These are phyloP conservation scores for Cryptococcus deneoformans DNA, from an alignment of 1,284 basidiomycete species.

Conservation along the genomic window DNA sequence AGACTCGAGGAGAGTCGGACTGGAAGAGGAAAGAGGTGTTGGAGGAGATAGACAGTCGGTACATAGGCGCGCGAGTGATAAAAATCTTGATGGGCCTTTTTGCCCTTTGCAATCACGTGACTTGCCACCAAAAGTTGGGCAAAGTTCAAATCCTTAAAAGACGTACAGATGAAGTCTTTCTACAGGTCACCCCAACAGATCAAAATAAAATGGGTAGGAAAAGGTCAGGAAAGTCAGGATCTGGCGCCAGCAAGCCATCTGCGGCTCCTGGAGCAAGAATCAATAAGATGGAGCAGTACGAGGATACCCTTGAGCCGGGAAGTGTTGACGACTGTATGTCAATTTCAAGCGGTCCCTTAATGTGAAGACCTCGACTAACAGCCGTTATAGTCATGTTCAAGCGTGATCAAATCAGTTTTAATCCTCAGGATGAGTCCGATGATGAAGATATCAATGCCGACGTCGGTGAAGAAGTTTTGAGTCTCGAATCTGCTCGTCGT, in stretches of 20 bases:
- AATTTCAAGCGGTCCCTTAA: neutral
- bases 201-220: constrained; percentile 14
- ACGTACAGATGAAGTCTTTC: neutral
- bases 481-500: constrained; percentile 45
- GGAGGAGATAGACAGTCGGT: neutral
- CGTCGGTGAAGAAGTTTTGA: constrained; percentile 66
- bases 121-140: constrained; percentile 7
- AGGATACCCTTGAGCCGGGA: constrained; percentile 49
- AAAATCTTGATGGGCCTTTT: too few relatives aligned
- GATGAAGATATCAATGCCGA: constrained; percentile 43
- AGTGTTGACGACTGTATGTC: constrained; percentile 50
- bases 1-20: too few relatives aligned
- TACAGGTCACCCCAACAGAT: neutral
- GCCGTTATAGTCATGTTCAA: constrained; percentile 47
- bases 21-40: too few relatives aligned
- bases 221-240: constrained; percentile 10
- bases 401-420: constrained; percentile 74
- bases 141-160: neutral
- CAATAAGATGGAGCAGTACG: constrained; percentile 45
- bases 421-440: constrained; percentile 57
- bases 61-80: neutral
- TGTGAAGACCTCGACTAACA: neutral
- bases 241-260: constrained; percentile 11
- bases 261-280: constrained; percentile 28
- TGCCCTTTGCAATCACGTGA: constrained; percentile 5